A percentile compares a stretch with the other conserved stretches of the same genome.
phyloP scores from a whole-genome alignment of 208 protist genomes.

The Leptomonas seymouri region DNA sequence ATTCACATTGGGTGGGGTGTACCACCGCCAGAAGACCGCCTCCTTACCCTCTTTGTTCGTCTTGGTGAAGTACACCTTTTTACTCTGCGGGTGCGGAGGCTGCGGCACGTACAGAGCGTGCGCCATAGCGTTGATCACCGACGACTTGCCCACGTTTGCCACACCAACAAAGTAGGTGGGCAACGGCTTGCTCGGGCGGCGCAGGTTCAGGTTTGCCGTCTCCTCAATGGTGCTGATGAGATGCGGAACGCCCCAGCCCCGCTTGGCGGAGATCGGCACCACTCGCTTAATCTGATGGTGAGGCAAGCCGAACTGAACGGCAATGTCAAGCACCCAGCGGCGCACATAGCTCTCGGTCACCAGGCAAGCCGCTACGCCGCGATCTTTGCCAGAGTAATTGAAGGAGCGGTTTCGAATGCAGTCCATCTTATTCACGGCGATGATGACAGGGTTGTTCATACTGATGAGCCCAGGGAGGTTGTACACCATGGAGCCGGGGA shows the following conservation, averaged over 20 bases:
- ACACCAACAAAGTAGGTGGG: constrained; percentile 90
- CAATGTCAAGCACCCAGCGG: constrained; percentile 84
- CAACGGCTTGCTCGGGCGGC: constrained; percentile 68
- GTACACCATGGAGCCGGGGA: constrained; percentile 91
- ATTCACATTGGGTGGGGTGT: constrained; percentile 89
- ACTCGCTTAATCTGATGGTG: constrained; percentile 73
- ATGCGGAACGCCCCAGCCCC: constrained; percentile 87
- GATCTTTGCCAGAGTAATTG: constrained; percentile 78
- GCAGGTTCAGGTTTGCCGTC: constrained; percentile 79
- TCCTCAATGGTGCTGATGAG: constrained; percentile 79
- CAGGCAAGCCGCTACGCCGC: constrained; percentile 64
- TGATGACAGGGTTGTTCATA: constrained; percentile 94
- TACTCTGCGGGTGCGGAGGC: constrained; percentile 87
- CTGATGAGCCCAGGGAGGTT: constrained; percentile 89
- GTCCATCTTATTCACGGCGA: constrained; percentile 93
- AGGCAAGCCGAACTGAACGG: constrained; percentile 80
- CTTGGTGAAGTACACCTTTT: constrained; percentile 88
- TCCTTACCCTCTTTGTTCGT: constrained; percentile 64
- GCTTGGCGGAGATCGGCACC: constrained; percentile 86
- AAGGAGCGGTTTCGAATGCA: constrained; percentile 87
- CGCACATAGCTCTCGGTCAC: constrained; percentile 78
- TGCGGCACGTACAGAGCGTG: constrained; percentile 85
- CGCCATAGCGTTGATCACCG: constrained; percentile 91
- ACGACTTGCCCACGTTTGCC: constrained; percentile 93
- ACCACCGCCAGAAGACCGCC: constrained; percentile 87